Evolutionary conservation across 805 yeast genomes (phyloP).

Genomic region (Schwanniomyces polymorphus): DNA sequence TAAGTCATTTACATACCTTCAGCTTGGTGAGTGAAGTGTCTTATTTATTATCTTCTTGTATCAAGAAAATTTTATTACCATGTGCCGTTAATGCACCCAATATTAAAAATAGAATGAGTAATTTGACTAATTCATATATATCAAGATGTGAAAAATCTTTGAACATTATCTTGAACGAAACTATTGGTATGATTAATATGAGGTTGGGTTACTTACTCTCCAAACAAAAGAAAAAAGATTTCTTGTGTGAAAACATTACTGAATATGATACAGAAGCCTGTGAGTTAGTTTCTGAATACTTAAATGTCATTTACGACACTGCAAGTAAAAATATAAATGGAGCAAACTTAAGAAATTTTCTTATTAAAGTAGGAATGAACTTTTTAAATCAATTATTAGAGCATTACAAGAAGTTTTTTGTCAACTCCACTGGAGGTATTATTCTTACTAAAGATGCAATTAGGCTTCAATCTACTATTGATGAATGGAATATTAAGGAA

Average conservation of each 20-base stretch:
- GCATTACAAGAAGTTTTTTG: conserved; percentile 74
- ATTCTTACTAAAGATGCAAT: conserved; percentile 81
- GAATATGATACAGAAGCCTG: conserved; percentile 70
- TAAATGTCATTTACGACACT: conserved; percentile 42
- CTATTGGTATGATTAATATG: conserved; percentile 51
- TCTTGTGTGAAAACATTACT: conserved; percentile 38
- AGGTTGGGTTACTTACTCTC: conserved; percentile 49
- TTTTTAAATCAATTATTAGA: conserved; percentile 59
- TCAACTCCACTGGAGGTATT: conserved; percentile 80
- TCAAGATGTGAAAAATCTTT: conserved; percentile 63
- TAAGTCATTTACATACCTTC: conserved; percentile 51
- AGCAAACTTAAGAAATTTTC: conserved; percentile 48
- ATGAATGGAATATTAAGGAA: conserved; percentile 63
- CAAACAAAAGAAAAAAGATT: conserved; percentile 77
- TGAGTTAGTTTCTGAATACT: conserved; percentile 55
- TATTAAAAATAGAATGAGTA: conserved; percentile 58
- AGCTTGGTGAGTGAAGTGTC: conserved; percentile 58
- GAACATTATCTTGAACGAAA: conserved; percentile 61
- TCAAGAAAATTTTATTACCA: conserved; percentile 75
- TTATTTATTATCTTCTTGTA: conserved; percentile 66
- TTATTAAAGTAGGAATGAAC: conserved; percentile 57
- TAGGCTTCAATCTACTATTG: conserved; percentile 67
- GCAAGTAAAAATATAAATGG: conserved; percentile 34
- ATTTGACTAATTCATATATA: conserved; percentile 60
- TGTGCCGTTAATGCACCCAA: conserved; percentile 61